Base-by-base conservation (phyloP, 768 basidiomycete genomes). In the Trametes villosa region DNA sequence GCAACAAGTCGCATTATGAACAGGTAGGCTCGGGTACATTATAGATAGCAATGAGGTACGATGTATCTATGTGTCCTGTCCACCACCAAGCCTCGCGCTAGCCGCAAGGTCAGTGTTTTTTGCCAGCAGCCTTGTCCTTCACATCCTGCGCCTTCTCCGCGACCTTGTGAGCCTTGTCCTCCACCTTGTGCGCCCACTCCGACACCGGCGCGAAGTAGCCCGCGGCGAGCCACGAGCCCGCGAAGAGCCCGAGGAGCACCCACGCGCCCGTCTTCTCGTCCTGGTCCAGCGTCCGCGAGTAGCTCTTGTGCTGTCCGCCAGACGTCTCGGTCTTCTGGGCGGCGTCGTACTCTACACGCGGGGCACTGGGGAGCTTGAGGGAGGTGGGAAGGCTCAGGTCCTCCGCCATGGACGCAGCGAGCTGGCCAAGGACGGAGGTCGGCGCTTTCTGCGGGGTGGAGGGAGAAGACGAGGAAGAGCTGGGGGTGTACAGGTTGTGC, bases 191-290 rank as follows among this genome's bases (percentile, higher is more conserved):
- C 15, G 64, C 62, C 42, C 64, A 71, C 40, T 64, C 65, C 5
- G 71, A 64, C 8, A 62, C 29, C 1, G 70, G 57, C 55, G 59
- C 51, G 20, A 74, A 59, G 56, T 65, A 33, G 12, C 77, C 76
- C 41, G 80, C 83, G 6, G 78, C 68, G 8, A 82, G 51, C 75
- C 82, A 81, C 0, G 83, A 84, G 4, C 80, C 77, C 9, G 71
- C 79, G 11, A 86, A 51, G 20, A 86, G 70, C 38, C 82, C 82
- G 17, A 80, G 71, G 20, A 87, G 67, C 15, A 77, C 65, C 71
- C 76, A 84, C n/a, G 81, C 62, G 2, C 86, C 86, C 40, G 48
- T 76, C 59, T 62, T 69, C 68, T 87, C 83, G 40, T 83, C 79
- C 11, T 62, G 60, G 59, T 78, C 77, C 47, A 83, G 64, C 3